phyloP scores from a whole-genome alignment of 176 grass and related monocot genomes.

The Zoysia japonica region DNA sequence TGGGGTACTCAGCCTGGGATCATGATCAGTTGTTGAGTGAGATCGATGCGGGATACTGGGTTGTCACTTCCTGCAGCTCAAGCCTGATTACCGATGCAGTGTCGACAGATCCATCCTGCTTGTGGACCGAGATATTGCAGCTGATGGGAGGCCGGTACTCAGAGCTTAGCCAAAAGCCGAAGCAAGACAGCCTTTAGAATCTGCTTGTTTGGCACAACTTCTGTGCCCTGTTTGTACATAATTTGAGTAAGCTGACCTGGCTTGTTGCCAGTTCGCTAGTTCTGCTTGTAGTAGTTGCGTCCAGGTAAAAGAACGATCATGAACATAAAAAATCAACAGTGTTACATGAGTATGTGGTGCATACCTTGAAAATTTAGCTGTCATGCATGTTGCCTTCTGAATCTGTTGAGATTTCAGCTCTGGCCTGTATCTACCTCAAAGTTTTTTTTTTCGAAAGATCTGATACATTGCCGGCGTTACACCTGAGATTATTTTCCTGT shows the following conservation, averaged over 20 bases:
- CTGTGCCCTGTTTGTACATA: constrained; percentile 44
- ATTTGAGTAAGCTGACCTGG: constrained; percentile 17
- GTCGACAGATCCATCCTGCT: constrained; percentile 25
- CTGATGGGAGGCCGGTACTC: constrained; percentile 80
- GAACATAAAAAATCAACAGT: background rate
- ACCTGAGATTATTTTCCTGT: background rate
- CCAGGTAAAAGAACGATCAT: background rate
- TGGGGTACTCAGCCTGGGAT: constrained; percentile 79
- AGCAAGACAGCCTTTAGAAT: constrained; percentile 45
- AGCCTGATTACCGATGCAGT: constrained; percentile 53
- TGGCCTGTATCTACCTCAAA: background rate
- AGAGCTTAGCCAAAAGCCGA: constrained; percentile 82
- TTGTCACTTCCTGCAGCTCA: constrained; percentile 76
- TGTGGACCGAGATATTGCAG: constrained; percentile 85
- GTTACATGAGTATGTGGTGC: background rate
- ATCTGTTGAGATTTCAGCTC: background rate
- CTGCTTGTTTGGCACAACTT: background rate
- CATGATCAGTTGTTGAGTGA: constrained; percentile 77
- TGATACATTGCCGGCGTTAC: too few relatives aligned
- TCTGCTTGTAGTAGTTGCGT: background rate
- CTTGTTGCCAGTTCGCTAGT: background rate
- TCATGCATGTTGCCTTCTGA: background rate
- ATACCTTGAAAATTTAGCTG: background rate
- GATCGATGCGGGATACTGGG: constrained; percentile 77
- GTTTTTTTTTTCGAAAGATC: too few relatives aligned